Evolutionary conservation across 2,329 filamentous ascomycete genomes (phyloP).

Genomic region (Ophiobolus disseminans): DNA sequence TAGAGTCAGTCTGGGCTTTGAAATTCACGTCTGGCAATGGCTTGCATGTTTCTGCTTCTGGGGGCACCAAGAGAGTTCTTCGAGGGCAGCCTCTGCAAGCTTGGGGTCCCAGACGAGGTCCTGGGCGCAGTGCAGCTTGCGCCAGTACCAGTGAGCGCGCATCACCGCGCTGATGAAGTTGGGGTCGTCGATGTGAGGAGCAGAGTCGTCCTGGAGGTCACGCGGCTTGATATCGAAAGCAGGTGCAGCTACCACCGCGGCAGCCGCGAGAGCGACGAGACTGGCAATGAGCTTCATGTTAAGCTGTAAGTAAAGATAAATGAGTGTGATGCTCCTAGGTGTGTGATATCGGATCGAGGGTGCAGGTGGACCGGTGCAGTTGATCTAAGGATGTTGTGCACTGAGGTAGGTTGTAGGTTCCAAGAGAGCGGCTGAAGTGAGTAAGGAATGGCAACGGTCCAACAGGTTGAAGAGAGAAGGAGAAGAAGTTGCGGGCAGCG

Average conservation of each 20-base stretch:
- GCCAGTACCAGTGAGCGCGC: slow-evolving; percentile 48
- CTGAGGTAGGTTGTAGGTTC: slow-evolving; percentile 11
- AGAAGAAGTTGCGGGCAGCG: not conserved
- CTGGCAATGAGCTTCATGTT: slow-evolving; percentile 37
- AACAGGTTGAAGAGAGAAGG: slow-evolving; percentile 6
- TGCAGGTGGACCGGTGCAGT: slow-evolving; percentile 20
- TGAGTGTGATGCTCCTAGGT: slow-evolving; percentile 5
- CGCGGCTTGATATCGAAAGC: slow-evolving; percentile 20
- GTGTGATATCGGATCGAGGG: slow-evolving; percentile 13
- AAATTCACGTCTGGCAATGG: not conserved
- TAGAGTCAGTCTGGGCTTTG: slow-evolving; percentile 11
- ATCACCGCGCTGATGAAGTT: slow-evolving; percentile 43
- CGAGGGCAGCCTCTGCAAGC: slow-evolving; percentile 34
- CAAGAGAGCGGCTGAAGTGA: slow-evolving; percentile 12
- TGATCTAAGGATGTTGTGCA: slow-evolving; percentile 21
- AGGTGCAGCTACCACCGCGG: slow-evolving; percentile 32
- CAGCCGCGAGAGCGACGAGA: slow-evolving; percentile 29
- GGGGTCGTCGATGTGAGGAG: slow-evolving; percentile 35
- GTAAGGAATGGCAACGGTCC: slow-evolving; percentile 9
- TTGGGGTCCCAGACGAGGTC: slow-evolving; percentile 41
- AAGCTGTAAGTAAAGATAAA: slow-evolving; percentile 1
- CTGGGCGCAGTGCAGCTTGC: slow-evolving; percentile 45
- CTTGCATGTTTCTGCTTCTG: slow-evolving; percentile 37
- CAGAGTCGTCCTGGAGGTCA: slow-evolving; percentile 22
- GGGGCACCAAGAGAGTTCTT: slow-evolving; percentile 35